Conservation (phyloP, 176 grass and related monocot genomes). For the Eremochloa ophiuroides region DNA sequence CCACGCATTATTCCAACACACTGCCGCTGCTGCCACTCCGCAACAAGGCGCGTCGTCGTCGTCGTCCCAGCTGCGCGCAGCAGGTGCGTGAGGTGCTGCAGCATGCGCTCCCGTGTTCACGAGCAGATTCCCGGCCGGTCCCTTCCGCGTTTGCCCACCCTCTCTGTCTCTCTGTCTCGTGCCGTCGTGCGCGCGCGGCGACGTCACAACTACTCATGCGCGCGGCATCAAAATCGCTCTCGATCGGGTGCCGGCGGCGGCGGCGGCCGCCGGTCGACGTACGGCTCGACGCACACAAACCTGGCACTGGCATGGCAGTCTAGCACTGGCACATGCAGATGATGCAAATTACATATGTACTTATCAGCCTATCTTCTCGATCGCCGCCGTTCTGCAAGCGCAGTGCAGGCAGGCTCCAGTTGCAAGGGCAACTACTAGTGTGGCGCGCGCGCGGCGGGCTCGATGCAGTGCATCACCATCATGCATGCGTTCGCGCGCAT, state of each 20-base stretch:
- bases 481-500: background rate
- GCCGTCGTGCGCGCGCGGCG: background rate
- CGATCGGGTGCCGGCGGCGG: too few species aligned
- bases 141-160: background rate
- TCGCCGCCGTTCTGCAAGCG: too few species aligned
- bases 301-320: too few species aligned
- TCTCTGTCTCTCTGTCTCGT: too few species aligned
- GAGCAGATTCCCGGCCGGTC: too few species aligned
- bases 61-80: background rate
- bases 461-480: background rate
- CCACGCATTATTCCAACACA: background rate
- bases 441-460: background rate
- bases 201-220: too few species aligned
- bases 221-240: background rate
- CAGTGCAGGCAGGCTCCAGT: conserved; percentile 8
- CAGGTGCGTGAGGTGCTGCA: background rate
- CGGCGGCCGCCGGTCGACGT: too few species aligned
- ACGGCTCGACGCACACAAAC: too few species aligned
- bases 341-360: too few species aligned
- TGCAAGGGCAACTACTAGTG: background rate
- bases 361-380: too few species aligned
- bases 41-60: conserved; percentile 5
- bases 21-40: conserved; percentile 22
- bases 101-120: background rate
- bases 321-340: too few species aligned